These are phyloP conservation scores for Aspergillus fumigatiaffinis DNA, from an alignment of 2,329 filamentous ascomycete species.

Conservation along the genomic window DNA sequence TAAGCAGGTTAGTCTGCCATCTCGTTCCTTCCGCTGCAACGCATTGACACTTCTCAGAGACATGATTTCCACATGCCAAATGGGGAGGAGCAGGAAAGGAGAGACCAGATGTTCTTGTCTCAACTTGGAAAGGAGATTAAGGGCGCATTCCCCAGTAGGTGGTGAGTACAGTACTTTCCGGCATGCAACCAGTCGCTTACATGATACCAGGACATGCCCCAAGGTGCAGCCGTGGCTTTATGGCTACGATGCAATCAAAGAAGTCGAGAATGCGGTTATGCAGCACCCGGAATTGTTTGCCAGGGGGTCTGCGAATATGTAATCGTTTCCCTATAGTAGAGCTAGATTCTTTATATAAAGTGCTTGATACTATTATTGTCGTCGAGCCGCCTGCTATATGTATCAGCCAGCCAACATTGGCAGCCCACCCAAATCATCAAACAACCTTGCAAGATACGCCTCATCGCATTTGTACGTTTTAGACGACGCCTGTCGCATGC, in stretches of 20 bases:
- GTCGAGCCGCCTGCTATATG: no score
- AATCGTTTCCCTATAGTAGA: background rate
- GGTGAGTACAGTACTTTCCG: conserved; percentile 30
- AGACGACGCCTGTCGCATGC: conserved; percentile 46
- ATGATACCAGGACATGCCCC: conserved; percentile 50
- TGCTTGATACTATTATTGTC: background rate
- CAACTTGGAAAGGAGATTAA: conserved; percentile 51
- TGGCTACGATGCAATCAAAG: conserved; percentile 58
- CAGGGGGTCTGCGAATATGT: conserved; percentile 3
- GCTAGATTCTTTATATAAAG: background rate
- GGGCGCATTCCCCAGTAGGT: conserved; percentile 59
- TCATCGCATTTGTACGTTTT: conserved; percentile 51
- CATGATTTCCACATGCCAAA: conserved; percentile 52
- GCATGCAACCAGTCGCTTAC: background rate
- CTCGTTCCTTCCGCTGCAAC: background rate
- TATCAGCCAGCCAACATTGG: conserved; percentile 24
- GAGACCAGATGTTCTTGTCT: conserved; percentile 56
- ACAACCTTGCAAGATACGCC: conserved; percentile 34
- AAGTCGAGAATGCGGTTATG: conserved; percentile 45
- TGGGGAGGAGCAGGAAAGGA: conserved; percentile 54
- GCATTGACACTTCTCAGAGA: conserved; percentile 31
- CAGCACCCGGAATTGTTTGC: conserved; percentile 20
- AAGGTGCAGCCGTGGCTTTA: conserved; percentile 62
- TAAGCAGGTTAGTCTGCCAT: conserved; percentile 34
- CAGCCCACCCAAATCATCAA: conserved; percentile 30